Percentiles rank a stretch among this genome's conserved stretches.
Evolutionary conservation across 2,329 filamentous ascomycete genomes (phyloP).

Genomic region (Monosporascus ibericus): DNA sequence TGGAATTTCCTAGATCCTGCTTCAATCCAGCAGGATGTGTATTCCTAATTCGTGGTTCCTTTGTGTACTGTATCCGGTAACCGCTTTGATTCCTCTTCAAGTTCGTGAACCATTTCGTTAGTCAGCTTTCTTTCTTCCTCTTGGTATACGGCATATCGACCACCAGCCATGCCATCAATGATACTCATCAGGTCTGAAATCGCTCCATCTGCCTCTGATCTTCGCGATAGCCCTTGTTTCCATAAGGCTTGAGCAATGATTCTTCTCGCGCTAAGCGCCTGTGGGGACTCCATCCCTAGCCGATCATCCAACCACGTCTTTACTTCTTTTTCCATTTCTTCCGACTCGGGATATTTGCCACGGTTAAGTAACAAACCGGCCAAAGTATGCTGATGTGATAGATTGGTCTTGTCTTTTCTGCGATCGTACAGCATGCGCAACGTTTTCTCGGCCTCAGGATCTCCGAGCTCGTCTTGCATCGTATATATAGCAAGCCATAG

Average conservation of each 20-base stretch:
- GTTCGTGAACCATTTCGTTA: background rate
- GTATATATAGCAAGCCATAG: background rate
- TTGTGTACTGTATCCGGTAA: background rate
- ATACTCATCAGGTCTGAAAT: conserved; percentile 3
- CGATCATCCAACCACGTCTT: conserved; percentile 1
- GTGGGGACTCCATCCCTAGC: background rate
- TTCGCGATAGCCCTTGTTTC: conserved; percentile 4
- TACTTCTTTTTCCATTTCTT: background rate
- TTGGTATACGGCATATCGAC: conserved; percentile 8
- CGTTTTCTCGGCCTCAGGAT: conserved; percentile 2
- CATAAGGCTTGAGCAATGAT: conserved; percentile 1
- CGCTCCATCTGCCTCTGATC: conserved; percentile 2
- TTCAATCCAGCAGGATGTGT: too few species aligned
- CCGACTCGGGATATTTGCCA: conserved; percentile 3
- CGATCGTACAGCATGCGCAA: conserved; percentile 4
- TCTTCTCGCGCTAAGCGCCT: conserved; percentile 1
- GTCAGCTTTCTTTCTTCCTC: conserved; percentile 4
- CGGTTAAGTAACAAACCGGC: conserved; percentile 3
- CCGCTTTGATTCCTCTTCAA: background rate
- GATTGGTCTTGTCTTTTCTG: conserved; percentile 4
- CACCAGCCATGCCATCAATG: conserved; percentile 1
- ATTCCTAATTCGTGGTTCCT: too few species aligned
- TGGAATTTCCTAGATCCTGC: too few species aligned
- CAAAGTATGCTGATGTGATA: conserved; percentile 6
- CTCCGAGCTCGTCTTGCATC: conserved; percentile 1